phyloP scores from a whole-genome alignment of 1,284 basidiomycete genomes.

The Pseudozyma flocculosa region DNA sequence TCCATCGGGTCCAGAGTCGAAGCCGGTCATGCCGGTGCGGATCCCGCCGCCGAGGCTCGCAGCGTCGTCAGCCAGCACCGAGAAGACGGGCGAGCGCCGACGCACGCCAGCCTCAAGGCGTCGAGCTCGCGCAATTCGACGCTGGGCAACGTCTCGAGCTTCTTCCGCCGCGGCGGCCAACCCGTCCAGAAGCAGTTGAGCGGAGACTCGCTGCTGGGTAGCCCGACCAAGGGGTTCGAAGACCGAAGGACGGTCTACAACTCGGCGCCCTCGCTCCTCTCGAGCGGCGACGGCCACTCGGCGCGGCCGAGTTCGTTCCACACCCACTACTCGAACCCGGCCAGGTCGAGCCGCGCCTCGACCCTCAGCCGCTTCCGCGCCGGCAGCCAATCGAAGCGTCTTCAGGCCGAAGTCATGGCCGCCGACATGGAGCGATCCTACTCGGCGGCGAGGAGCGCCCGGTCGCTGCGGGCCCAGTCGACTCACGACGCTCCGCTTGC shows the following conservation, averaged over 20 bases:
- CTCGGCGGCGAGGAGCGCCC: slow-evolving; percentile 21
- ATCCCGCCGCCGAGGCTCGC: no score
- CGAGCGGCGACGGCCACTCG: slow-evolving; percentile 25
- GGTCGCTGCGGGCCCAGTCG: slow-evolving; percentile 24
- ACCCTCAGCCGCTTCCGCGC: slow-evolving; percentile 20
- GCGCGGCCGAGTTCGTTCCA: slow-evolving; percentile 16
- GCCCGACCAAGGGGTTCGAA: background rate
- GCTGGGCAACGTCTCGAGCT: slow-evolving; percentile 9
- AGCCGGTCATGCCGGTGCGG: no score
- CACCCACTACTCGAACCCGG: slow-evolving; percentile 17
- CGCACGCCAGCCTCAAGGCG: slow-evolving; percentile 8
- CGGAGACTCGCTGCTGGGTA: background rate
- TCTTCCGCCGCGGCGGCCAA: slow-evolving; percentile 2
- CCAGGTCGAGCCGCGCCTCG: slow-evolving; percentile 17
- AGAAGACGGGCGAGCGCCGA: background rate
- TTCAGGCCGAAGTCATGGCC: slow-evolving; percentile 10
- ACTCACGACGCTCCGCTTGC: slow-evolving; percentile 8
- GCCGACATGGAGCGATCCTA: slow-evolving; percentile 23
- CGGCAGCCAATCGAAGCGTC: slow-evolving; percentile 14
- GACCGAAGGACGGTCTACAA: background rate
- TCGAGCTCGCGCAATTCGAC: slow-evolving; percentile 14
- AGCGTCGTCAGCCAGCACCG: no score
- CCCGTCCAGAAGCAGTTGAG: background rate
- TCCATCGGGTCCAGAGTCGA: no score
- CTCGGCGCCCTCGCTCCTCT: slow-evolving; percentile 18